Conservation (phyloP, 345 rosid genomes). For the Bruguiera parviflora region DNA sequence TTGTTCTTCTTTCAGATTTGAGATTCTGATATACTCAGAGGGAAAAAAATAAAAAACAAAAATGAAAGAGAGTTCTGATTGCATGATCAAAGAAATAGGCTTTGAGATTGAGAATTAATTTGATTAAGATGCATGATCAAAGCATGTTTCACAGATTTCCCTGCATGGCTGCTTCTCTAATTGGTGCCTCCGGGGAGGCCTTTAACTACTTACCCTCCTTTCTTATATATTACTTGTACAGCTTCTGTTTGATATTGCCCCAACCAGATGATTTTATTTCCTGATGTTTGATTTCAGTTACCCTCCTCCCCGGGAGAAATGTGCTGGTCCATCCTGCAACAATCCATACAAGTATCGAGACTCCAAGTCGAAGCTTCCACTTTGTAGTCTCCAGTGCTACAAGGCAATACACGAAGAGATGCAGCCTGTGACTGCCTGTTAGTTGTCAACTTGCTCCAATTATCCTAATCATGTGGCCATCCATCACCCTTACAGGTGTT, state of each 20-base stretch:
- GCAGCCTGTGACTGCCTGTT: slow-evolving; percentile 15
- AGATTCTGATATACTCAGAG: too few relatives aligned
- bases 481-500: too few relatives aligned
- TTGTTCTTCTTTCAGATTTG: neutral
- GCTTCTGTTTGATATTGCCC: neutral
- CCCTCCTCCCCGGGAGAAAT: slow-evolving; percentile 29
- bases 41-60: too few relatives aligned
- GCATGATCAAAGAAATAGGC: too few relatives aligned
- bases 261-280: neutral
- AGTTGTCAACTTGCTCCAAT: neutral
- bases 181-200: too few relatives aligned
- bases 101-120: too few relatives aligned
- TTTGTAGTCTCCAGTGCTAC: slow-evolving; percentile 26
- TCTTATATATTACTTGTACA: neutral
- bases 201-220: neutral
- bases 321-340: slow-evolving; percentile 21
- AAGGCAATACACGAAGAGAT: slow-evolving; percentile 16
- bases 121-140: too few relatives aligned
- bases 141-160: too few relatives aligned
- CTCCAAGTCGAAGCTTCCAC: slow-evolving; percentile 26
- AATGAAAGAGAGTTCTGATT: too few relatives aligned
- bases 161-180: too few relatives aligned
- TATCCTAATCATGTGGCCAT: neutral
- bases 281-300: slow-evolving; percentile 14
- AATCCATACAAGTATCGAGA: slow-evolving; percentile 29